A percentile compares a stretch with the other conserved stretches of the same genome.
phyloP scores from a whole-genome alignment of 768 basidiomycete genomes.

The Tricholoma terreum region DNA sequence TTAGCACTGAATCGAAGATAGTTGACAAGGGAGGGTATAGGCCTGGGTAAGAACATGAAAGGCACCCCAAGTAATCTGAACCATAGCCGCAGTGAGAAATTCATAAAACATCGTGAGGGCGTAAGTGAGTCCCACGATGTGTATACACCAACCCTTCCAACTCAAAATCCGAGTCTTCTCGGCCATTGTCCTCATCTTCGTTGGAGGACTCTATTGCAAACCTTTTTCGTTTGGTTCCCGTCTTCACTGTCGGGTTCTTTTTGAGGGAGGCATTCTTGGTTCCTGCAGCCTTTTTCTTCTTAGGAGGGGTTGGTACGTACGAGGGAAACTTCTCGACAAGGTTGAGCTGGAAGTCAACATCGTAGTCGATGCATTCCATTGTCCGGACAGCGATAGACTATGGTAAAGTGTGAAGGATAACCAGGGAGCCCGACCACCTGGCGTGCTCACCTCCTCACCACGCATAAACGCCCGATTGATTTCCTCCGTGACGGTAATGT shows the following conservation, averaged over 20 bases:
- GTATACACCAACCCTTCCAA: background rate
- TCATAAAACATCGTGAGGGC: background rate
- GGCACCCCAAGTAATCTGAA: background rate
- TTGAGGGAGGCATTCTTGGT: background rate
- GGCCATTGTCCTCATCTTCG: background rate
- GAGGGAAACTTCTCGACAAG: slow-evolving; percentile 22
- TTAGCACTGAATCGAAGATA: background rate
- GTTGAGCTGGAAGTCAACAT: slow-evolving; percentile 31
- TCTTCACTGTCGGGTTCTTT: background rate
- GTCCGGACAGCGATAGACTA: slow-evolving; percentile 35
- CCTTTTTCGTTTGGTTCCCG: background rate
- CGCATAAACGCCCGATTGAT: slow-evolving; percentile 23
- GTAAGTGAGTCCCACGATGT: slow-evolving; percentile 2
- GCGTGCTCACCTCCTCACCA: slow-evolving; percentile 29
- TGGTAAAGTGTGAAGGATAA: background rate
- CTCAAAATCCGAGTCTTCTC: background rate
- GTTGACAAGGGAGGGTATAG: too few relatives aligned
- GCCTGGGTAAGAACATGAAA: background rate
- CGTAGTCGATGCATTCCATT: slow-evolving; percentile 41
- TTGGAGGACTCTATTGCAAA: background rate
- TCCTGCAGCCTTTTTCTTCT: background rate
- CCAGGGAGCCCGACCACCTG: background rate
- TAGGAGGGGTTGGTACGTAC: slow-evolving; percentile 10
- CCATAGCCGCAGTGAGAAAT: background rate
- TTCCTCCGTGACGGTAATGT: slow-evolving; percentile 23